These are phyloP conservation scores for Chaetomium strumarium DNA, from an alignment of 2,329 filamentous ascomycete genomes.

Conservation along the genomic window DNA sequence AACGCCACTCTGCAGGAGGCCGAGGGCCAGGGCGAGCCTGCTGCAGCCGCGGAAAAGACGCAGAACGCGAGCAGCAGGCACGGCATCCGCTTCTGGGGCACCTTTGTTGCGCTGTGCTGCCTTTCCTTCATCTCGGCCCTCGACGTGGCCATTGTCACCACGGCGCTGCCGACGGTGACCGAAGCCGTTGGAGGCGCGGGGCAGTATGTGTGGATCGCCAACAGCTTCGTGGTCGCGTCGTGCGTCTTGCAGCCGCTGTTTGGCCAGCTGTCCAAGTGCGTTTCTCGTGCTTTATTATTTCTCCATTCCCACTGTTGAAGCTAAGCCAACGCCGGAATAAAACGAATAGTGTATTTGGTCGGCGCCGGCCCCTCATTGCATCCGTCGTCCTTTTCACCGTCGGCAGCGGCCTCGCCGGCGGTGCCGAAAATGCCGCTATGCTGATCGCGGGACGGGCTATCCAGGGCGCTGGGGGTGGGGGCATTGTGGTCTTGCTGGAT, in stretches of 20 bases:
- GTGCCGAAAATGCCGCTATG: background rate
- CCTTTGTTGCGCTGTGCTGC: background rate
- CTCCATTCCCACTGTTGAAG: too few species aligned
- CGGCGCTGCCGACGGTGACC: constrained; percentile 7
- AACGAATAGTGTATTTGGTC: constrained; percentile 12
- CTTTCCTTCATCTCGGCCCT: background rate
- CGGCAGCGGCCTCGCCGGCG: constrained; percentile 2
- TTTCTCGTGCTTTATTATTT: too few species aligned
- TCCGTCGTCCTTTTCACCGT: constrained; percentile 1
- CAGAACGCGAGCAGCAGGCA: too few species aligned
- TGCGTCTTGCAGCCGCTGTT: constrained; percentile 12
- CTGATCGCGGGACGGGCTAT: background rate
- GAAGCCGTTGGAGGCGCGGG: background rate
- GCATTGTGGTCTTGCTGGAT: background rate
- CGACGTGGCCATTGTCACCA: constrained; percentile 1
- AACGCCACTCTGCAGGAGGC: too few species aligned
- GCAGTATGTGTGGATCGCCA: constrained; percentile 12
- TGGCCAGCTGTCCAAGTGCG: constrained; percentile 13
- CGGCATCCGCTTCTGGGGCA: background rate
- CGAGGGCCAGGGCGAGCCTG: too few species aligned
- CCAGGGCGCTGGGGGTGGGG: background rate
- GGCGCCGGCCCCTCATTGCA: background rate
- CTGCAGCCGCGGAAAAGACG: too few species aligned
- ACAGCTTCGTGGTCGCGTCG: constrained; percentile 9
- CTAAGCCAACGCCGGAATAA: too few species aligned